A percentile compares a stretch with the other conserved stretches of the same genome.
Evolutionary conservation across 176 grass and related monocot genomes (phyloP).

Genomic region (Musa schizocarpa): DNA sequence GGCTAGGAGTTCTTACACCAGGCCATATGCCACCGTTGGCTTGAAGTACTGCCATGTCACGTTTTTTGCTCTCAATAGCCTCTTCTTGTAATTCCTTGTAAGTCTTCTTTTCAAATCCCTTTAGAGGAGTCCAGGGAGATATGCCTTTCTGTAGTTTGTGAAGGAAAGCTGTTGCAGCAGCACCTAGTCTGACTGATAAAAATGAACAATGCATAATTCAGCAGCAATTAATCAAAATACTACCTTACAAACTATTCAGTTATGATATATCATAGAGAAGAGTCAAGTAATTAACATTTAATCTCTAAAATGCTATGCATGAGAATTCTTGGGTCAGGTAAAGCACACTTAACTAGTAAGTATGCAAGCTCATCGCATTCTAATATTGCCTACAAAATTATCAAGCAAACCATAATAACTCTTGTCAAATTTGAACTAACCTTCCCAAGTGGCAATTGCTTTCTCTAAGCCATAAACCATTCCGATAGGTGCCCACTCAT

Average conservation of each 20-base stretch:
- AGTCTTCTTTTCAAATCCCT: conserved; percentile 33
- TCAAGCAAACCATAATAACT: not conserved
- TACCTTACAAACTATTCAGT: not conserved
- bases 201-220: not conserved
- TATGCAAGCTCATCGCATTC: not conserved
- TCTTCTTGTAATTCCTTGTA: conserved; percentile 36
- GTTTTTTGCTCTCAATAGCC: conserved; percentile 32
- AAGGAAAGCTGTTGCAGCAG: conserved; percentile 29
- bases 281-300: too few relatives aligned
- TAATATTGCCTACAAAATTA: not conserved
- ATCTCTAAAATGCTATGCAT: not conserved
- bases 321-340: too few relatives aligned
- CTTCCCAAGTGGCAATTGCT: conserved; percentile 38
- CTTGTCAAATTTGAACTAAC: conserved; percentile 1
- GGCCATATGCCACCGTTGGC: conserved; percentile 33
- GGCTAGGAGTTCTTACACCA: conserved; percentile 27
- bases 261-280: not conserved
- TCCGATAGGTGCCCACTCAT: conserved; percentile 33
- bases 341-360: too few relatives aligned
- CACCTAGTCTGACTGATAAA: conserved; percentile 24
- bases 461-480: conserved; percentile 35
- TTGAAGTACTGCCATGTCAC: conserved; percentile 33
- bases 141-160: conserved; percentile 26
- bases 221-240: not conserved
- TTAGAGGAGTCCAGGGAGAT: conserved; percentile 25